Evolutionary conservation across 345 rosid species (phyloP), one percentile per base, ranked within the genome.

Genomic region (Microthlaspi erraticum): DNA sequence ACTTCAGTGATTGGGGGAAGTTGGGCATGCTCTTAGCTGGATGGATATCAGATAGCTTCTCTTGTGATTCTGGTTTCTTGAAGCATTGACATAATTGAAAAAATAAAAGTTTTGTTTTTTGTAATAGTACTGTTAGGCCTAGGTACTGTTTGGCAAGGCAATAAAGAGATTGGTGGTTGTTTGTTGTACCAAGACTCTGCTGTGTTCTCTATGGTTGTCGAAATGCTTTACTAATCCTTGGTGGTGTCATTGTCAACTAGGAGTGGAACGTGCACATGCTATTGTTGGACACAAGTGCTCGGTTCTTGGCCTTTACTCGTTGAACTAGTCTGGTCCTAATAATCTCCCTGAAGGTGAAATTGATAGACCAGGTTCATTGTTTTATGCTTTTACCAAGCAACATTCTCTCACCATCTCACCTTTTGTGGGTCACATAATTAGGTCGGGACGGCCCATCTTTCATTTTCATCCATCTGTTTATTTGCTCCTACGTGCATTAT

Each of bases 381-480:
- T 67, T 42, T 43, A 67, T 45, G 60, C 34, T 7, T 64, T 49
- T 55, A 64, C 60, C 64, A 54, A 64, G 66, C 75, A 60, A 68
- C 59, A 68, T 29, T 61, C 70, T 60, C 61, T 68, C 69, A 39
- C 58, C 45, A 51, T 67, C 58, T 59, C 62, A 49, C 58, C 55
- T 76, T 76, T 63, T 70, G 79, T 76, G 71, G 71, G 75, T 70
- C 75, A 69, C 36, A 17, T 19, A 46, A 69, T 75, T 68, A 75
- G 70, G 70, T 61, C 69, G 66, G 60, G 75, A 64, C 36, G 34
- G 61, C 71, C 75, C 67, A 64, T 64, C 66, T 63, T 76, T 76
- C 79, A 17, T 76, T 76, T 64, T 76, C 75, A 41, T 70, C 67
- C 57, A 64, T 58, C 71, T 70, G 75, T 76, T 49, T 54, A 63